A percentile compares a stretch with the other conserved stretches of the same genome.
These are phyloP conservation scores for Cucurbita maxima DNA, from an alignment of 306 rosid genomes.

Conservation along the genomic window DNA sequence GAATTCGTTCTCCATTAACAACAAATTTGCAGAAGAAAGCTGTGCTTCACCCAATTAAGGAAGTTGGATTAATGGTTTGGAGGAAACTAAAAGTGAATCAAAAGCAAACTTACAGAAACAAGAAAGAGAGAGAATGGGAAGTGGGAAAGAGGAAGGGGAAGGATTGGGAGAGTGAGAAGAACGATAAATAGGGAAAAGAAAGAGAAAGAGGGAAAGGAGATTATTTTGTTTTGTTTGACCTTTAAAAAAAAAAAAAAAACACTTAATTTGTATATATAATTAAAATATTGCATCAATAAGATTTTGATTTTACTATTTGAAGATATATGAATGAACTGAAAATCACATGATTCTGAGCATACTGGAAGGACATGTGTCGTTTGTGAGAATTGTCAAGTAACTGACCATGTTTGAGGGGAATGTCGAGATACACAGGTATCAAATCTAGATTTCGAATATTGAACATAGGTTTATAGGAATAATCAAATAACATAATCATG, in stretches of 20 bases:
- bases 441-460: too few relatives aligned
- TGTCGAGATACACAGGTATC: too few relatives aligned
- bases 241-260: too few relatives aligned
- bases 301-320: background rate
- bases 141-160: slow-evolving; percentile 16
- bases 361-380: too few relatives aligned
- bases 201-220: background rate
- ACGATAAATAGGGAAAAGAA: slow-evolving; percentile 41
- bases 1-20: slow-evolving; percentile 40
- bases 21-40: background rate
- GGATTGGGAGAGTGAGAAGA: slow-evolving; percentile 4
- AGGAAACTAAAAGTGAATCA: slow-evolving; percentile 1
- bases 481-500: too few relatives aligned
- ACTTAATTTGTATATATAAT: background rate
- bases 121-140: background rate
- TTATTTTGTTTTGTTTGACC: background rate
- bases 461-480: too few relatives aligned
- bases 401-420: too few relatives aligned
- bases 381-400: too few relatives aligned
- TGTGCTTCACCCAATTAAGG: background rate
- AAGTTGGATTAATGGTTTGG: slow-evolving; percentile 5
- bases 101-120: background rate
- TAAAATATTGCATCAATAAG: background rate
- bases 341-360: too few relatives aligned
- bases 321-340: too few relatives aligned